These are phyloP conservation scores for Albugo laibachii DNA, from an alignment of 352 stramenopile species.

Conservation along the genomic window DNA sequence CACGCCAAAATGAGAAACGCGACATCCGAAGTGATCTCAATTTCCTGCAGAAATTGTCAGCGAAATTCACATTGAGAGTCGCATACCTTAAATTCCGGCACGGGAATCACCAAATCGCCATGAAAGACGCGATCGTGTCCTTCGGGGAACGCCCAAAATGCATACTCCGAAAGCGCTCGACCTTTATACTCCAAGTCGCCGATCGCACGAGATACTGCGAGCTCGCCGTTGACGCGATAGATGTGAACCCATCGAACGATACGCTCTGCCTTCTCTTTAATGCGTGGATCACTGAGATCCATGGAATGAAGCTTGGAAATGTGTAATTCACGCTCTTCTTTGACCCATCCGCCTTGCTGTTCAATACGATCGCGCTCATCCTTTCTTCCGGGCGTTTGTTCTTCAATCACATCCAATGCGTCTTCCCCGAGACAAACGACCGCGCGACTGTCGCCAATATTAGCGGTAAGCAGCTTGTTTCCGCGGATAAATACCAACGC, in stretches of 20 bases:
- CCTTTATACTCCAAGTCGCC: constrained; percentile 86
- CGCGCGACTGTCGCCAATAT: constrained; percentile 72
- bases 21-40: constrained; percentile 76
- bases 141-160: constrained; percentile 69
- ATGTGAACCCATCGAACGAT: constrained; percentile 76
- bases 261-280: constrained; percentile 56
- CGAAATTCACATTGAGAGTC: constrained; percentile 1
- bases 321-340: constrained; percentile 70
- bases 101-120: constrained; percentile 70
- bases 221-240: constrained; percentile 79
- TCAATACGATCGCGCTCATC: constrained; percentile 65
- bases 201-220: constrained; percentile 84
- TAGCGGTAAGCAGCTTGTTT: constrained; percentile 64
- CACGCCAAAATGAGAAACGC: constrained; percentile 85
- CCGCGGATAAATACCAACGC: constrained; percentile 67
- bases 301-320: constrained; percentile 78
- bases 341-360: constrained; percentile 46
- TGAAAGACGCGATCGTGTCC: constrained; percentile 61
- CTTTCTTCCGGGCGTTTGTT: constrained; percentile 56
- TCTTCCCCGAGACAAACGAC: constrained; percentile 64
- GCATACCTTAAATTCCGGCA: constrained; percentile 68
- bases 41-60: constrained; percentile 22
- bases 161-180: constrained; percentile 40
- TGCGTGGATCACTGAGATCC: constrained; percentile 72
- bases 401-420: constrained; percentile 72